Evolutionary conservation across 805 yeast species (phyloP).

Genomic region (Komagataella pseudopastoris): DNA sequence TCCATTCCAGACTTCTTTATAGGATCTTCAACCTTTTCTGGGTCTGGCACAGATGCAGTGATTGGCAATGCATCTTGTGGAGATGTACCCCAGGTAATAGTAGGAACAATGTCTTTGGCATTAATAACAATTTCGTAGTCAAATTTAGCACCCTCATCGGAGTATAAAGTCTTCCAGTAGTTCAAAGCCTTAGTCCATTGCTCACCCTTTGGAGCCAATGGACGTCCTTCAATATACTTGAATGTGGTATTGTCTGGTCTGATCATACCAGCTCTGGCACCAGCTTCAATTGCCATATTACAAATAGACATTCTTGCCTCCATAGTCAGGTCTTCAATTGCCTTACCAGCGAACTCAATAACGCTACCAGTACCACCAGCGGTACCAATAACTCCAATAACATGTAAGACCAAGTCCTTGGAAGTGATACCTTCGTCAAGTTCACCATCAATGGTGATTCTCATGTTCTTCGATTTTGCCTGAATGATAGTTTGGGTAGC

Average conservation of each 20-base stretch:
- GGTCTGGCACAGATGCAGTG: conserved; percentile 84
- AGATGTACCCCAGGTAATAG: conserved; percentile 99
- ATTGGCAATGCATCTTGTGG: conserved; percentile 98
- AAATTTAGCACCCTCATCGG: conserved; percentile 85
- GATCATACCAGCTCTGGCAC: conserved; percentile 99
- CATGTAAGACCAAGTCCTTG: conserved; percentile 87
- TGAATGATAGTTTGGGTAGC: conserved; percentile 96
- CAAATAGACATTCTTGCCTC: conserved; percentile 99
- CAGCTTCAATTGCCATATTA: conserved; percentile 98
- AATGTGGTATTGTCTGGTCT: conserved; percentile 87
- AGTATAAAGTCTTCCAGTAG: conserved; percentile 81
- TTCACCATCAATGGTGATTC: conserved; percentile 74
- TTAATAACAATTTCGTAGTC: conserved; percentile 73
- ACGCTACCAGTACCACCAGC: conserved; percentile 99
- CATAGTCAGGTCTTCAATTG: conserved; percentile 81
- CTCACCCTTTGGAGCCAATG: conserved; percentile 85
- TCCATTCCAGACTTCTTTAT: conserved; percentile 73
- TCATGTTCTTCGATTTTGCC: conserved; percentile 92
- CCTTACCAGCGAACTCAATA: conserved; percentile 93
- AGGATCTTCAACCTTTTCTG: conserved; percentile 57
- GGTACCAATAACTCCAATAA: conserved; percentile 93
- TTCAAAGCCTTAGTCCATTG: conserved; percentile 91
- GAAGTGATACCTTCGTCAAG: conserved; percentile 85
- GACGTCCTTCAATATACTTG: conserved; percentile 84
- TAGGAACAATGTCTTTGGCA: conserved; percentile 82